Conservation (phyloP, 2,329 filamentous ascomycete genomes). For the Daldinia eschscholtzii region DNA sequence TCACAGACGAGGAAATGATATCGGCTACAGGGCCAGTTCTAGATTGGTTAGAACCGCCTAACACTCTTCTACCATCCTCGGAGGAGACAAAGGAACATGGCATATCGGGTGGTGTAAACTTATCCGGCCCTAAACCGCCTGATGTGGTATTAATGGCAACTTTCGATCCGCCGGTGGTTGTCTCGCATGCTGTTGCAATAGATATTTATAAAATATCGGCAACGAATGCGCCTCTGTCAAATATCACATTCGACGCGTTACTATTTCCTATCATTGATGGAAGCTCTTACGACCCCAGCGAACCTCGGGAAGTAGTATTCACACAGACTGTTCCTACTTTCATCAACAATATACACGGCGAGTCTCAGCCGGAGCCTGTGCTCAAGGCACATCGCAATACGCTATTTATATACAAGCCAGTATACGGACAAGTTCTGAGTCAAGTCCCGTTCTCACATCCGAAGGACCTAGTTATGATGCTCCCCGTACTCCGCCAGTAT, state of each 20-base stretch:
- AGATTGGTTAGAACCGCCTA: conserved; percentile 81
- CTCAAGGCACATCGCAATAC: conserved; percentile 66
- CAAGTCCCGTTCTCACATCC: conserved; percentile 84
- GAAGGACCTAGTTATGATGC: conserved; percentile 77
- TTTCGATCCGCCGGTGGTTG: conserved; percentile 79
- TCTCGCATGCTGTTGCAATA: conserved; percentile 74
- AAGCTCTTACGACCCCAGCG: conserved; percentile 66
- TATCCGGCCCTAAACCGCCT: conserved; percentile 67
- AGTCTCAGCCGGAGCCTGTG: conserved; percentile 45
- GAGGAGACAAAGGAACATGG: conserved; percentile 63
- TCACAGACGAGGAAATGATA: conserved; percentile 59
- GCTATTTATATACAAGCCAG: conserved; percentile 78
- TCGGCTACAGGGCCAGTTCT: conserved; percentile 59
- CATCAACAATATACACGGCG: conserved; percentile 46
- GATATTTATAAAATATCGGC: conserved; percentile 72
- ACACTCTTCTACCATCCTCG: conserved; percentile 67
- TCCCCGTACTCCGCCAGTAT: conserved; percentile 83
- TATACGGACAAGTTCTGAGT: conserved; percentile 75
- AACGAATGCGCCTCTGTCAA: conserved; percentile 55
- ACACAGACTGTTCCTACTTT: conserved; percentile 62
- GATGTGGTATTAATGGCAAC: conserved; percentile 80
- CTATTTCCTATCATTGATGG: conserved; percentile 67
- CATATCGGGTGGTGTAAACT: conserved; percentile 60
- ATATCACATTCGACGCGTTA: conserved; percentile 69
- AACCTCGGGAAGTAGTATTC: conserved; percentile 67